These are phyloP conservation scores for Melocanna baccifera DNA, from an alignment of 176 grass and related monocot genomes.

Conservation along the genomic window DNA sequence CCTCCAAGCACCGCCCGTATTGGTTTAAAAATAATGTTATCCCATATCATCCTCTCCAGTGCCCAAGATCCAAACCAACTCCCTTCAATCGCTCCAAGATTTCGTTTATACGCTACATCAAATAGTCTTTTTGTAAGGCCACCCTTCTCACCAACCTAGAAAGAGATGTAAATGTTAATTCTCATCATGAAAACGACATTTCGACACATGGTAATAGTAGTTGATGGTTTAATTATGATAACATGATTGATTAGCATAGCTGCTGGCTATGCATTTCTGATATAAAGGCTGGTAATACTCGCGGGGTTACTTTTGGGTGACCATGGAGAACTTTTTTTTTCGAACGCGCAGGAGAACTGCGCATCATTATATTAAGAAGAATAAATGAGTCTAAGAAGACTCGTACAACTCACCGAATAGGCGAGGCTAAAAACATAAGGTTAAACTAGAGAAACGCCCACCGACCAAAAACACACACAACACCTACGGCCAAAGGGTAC, in stretches of 20 bases:
- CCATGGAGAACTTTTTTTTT: no score
- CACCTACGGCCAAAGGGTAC: no score
- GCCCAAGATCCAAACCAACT: constrained; percentile 71
- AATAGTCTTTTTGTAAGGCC: constrained; percentile 71
- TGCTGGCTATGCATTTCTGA: not conserved
- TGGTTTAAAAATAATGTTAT: constrained; percentile 60
- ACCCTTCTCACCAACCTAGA: constrained; percentile 78
- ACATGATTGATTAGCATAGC: not conserved
- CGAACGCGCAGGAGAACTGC: no score
- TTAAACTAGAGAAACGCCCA: no score
- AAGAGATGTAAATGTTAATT: constrained; percentile 1
- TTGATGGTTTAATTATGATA: not conserved
- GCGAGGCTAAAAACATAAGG: no score
- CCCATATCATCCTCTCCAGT: constrained; percentile 72
- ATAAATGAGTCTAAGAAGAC: no score
- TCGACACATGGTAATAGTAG: not conserved
- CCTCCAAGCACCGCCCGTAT: constrained; percentile 75
- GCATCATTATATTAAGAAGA: no score
- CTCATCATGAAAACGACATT: not conserved
- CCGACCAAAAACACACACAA: no score
- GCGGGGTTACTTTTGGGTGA: no score
- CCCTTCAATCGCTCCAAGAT: constrained; percentile 62
- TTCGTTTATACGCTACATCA: constrained; percentile 64
- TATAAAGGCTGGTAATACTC: not conserved
- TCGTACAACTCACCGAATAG: no score